A percentile compares a stretch with the other conserved stretches of the same genome.
These are phyloP conservation scores for Fusarium pseudocircinatum DNA, from an alignment of 2,329 filamentous ascomycete genomes.

Conservation along the genomic window DNA sequence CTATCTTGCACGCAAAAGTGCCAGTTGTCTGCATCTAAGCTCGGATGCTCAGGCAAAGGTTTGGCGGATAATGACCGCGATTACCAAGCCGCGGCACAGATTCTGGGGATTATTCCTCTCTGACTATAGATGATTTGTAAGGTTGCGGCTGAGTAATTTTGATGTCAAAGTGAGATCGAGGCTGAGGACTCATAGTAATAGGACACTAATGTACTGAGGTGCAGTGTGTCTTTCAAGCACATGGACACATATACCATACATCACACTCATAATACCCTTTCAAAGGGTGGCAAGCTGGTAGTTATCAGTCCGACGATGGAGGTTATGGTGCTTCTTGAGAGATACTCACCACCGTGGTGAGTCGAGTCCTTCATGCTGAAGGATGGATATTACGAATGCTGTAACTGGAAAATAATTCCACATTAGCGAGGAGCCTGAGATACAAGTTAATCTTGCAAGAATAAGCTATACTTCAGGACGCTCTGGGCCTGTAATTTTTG, in stretches of 20 bases:
- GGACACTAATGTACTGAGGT: not conserved
- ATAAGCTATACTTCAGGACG: not conserved
- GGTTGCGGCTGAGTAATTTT: constrained; percentile 43
- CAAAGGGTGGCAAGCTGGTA: constrained; percentile 45
- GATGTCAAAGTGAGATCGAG: constrained; percentile 38
- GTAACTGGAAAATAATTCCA: not conserved
- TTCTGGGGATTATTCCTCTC: constrained; percentile 55
- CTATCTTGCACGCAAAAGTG: constrained; percentile 51
- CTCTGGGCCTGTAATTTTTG: not conserved
- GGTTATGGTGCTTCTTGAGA: constrained; percentile 49
- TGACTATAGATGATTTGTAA: constrained; percentile 44
- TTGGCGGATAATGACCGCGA: constrained; percentile 55
- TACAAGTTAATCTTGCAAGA: not conserved
- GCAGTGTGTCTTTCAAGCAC: not conserved
- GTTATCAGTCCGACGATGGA: constrained; percentile 46
- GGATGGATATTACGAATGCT: constrained; percentile 35
- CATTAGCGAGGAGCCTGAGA: not conserved
- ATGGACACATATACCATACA: constrained; percentile 39
- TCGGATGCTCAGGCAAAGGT: constrained; percentile 48
- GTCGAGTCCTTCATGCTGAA: constrained; percentile 41
- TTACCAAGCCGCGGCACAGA: constrained; percentile 48
- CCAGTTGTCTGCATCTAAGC: constrained; percentile 51
- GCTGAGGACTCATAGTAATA: constrained; percentile 42
- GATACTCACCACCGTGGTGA: constrained; percentile 39
- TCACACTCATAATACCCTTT: constrained; percentile 51